Conservation (phyloP, 176 grass and related monocot species). For the Rhynchospora tenuis region DNA sequence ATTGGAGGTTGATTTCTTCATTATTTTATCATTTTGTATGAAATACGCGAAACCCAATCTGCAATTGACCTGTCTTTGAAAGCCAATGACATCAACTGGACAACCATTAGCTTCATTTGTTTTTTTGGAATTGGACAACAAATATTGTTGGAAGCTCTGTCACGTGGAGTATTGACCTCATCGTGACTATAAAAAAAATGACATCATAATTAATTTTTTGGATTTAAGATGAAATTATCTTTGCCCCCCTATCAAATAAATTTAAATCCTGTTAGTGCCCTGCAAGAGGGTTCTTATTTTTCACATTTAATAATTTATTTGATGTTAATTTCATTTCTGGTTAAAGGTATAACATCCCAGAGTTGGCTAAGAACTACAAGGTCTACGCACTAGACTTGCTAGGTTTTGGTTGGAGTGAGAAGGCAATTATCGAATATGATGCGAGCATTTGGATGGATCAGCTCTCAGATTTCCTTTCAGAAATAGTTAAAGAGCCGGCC, state of each 20-base stretch:
- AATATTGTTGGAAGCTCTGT: not conserved
- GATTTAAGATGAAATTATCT: not conserved
- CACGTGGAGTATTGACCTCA: not conserved
- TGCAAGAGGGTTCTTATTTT: not conserved
- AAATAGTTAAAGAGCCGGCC: slow-evolving; percentile 79
- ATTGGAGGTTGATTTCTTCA: slow-evolving; percentile 59
- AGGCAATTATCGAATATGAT: slow-evolving; percentile 92
- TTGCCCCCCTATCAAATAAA: not conserved
- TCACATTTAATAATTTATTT: slow-evolving; percentile 5
- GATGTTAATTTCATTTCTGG: not conserved
- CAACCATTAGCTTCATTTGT: too few species aligned
- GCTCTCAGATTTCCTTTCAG: slow-evolving; percentile 82
- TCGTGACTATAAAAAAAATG: not conserved
- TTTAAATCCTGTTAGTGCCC: not conserved
- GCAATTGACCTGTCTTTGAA: not conserved
- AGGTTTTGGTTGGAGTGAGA: slow-evolving; percentile 96
- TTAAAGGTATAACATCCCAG: slow-evolving; percentile 92
- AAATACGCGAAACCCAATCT: not conserved
- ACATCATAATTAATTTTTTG: not conserved
- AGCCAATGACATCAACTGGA: too few species aligned
- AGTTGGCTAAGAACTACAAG: slow-evolving; percentile 90
- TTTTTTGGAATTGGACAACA: too few species aligned
- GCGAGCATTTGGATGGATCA: slow-evolving; percentile 88
- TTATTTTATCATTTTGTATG: not conserved
- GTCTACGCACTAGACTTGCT: slow-evolving; percentile 93